A percentile compares a stretch with the other conserved stretches of the same genome.
These are phyloP conservation scores for Dittrichia graveolens DNA, from an alignment of 129 eudicot genomes.

Conservation along the genomic window DNA sequence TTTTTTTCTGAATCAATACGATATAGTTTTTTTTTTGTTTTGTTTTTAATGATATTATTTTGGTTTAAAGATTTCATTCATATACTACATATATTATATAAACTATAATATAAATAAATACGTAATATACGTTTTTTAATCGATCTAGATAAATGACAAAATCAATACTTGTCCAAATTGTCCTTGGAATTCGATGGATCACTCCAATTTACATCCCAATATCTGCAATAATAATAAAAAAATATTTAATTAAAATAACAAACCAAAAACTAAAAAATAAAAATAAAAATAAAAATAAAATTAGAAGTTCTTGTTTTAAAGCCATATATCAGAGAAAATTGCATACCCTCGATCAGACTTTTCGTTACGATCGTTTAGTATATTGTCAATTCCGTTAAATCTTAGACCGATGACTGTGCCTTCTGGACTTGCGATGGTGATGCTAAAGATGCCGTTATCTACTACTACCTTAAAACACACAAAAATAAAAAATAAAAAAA, in stretches of 20 bases:
- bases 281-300: too few relatives aligned
- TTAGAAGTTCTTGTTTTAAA: too few relatives aligned
- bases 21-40: too few relatives aligned
- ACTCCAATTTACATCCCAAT: slow-evolving; percentile 54
- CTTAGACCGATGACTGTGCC: slow-evolving; percentile 38
- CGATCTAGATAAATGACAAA: neutral
- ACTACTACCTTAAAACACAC: slow-evolving; percentile 36
- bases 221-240: slow-evolving; percentile 21
- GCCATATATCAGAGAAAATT: too few relatives aligned
- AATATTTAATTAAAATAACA: neutral
- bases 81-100: neutral
- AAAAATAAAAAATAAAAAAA: neutral
- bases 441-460: slow-evolving; percentile 44
- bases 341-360: slow-evolving; percentile 39
- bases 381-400: slow-evolving; percentile 47
- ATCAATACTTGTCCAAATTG: slow-evolving; percentile 40
- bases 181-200: slow-evolving; percentile 19
- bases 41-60: too few relatives aligned
- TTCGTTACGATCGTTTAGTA: slow-evolving; percentile 27
- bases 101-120: neutral
- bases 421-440: slow-evolving; percentile 41
- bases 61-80: too few relatives aligned
- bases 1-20: too few relatives aligned
- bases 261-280: too few relatives aligned
- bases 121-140: too few relatives aligned